Evolutionary conservation across 2,329 filamentous ascomycete genomes (phyloP), one percentile per base, ranked within the genome.

Genomic region (Monosporascus sp.): DNA sequence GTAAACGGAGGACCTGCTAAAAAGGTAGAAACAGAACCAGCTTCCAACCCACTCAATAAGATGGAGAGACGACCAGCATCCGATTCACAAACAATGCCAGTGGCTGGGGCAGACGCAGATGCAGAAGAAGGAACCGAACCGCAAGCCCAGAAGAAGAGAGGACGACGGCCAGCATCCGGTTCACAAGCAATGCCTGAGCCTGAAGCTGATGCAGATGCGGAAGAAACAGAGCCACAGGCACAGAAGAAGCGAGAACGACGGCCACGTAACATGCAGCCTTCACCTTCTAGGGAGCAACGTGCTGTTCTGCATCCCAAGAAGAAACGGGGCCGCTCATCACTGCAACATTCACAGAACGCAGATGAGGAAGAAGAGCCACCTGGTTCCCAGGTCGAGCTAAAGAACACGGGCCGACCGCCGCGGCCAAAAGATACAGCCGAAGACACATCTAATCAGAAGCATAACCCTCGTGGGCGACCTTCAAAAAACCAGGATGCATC

Each of bases 211-310:
- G 52, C 14, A 35, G 48, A 56, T 19, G 43, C 46, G 20, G 54
- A 59, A 27, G 56, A 62, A 52, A n/a, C 54, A 1, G 43, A 19
- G 20, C 35, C 48, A 35, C 51, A 61, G 50, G 51, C 52, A 4
- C 58, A 58, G 50, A 58, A 55, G 37, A 63, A 61, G 51, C 65
- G 59, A 40, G 60, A 57, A n/a, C 62, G 61, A 6, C 62, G 65
- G 24, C 69, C 70, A 16, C 50, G 66, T 4, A 57, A 57, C 16
- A 52, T 55, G 14, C 55, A 56, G 5, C 22, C 52, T 27, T 27
- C 56, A 43, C 38, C 31, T 22, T 5, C 43, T 17, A 7, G 14
- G 14, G 22, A 19, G 20, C 43, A 46, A 31, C 24, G n/a, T 17
- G 4, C 22, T 31, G n/a, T 16, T 9, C 1, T 5, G 43, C 11